phyloP scores from a whole-genome alignment of 176 grass and related monocot species.

The Dendrocalamus sinicus region DNA sequence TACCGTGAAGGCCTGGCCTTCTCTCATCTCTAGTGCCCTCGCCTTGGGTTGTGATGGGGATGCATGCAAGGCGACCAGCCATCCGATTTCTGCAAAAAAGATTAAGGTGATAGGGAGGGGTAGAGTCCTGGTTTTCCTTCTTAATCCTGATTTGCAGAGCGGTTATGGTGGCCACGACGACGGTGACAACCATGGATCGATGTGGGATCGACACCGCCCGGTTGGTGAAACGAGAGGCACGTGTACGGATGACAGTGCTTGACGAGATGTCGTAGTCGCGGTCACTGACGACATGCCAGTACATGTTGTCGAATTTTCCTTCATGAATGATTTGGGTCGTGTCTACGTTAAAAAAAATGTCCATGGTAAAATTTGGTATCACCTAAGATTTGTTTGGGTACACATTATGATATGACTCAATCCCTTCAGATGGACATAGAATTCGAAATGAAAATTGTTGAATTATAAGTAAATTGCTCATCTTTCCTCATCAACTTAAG shows the following conservation, averaged over 20 bases:
- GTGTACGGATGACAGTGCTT: not conserved
- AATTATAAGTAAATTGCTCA: too few species aligned
- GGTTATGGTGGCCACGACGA: not conserved
- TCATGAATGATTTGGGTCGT: not conserved
- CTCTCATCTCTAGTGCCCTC: slow-evolving; percentile 14
- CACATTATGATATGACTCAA: too few species aligned
- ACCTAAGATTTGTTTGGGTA: not conserved
- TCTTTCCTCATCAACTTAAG: too few species aligned
- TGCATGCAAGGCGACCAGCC: not conserved
- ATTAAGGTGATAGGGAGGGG: not conserved
- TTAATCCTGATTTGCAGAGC: slow-evolving; percentile 4
- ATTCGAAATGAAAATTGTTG: too few species aligned
- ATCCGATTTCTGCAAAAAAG: not conserved
- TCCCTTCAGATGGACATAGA: too few species aligned
- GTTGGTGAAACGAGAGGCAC: not conserved
- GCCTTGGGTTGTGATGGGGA: not conserved
- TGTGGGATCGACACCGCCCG: not conserved
- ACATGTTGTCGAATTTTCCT: not conserved
- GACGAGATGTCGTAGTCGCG: too few species aligned
- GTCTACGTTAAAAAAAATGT: not conserved
- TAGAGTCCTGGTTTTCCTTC: slow-evolving; percentile 29
- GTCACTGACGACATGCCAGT: too few species aligned
- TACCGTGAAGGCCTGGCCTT: slow-evolving; percentile 19
- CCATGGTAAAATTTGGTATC: not conserved
- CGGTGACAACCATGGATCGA: not conserved